Conservation (phyloP, 768 basidiomycete species). For the Agrocybe pediades region DNA sequence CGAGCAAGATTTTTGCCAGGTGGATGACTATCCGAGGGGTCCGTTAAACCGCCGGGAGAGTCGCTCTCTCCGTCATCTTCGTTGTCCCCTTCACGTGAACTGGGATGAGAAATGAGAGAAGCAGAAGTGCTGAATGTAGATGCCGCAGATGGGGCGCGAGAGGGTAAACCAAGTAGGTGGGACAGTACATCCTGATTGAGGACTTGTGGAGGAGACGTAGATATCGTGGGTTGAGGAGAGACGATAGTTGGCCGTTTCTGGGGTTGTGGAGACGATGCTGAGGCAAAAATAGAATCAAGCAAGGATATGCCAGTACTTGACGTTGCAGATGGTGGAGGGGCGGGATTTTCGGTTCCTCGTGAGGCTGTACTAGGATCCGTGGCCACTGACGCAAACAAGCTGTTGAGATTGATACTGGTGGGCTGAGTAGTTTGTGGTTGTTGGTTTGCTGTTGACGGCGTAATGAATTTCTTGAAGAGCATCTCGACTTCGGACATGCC, state of each 20-base stretch:
- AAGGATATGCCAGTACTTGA: slow-evolving; percentile 56
- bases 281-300: slow-evolving; percentile 75
- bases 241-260: slow-evolving; percentile 5
- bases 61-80: slow-evolving; percentile 45
- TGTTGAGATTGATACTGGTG: slow-evolving; percentile 47
- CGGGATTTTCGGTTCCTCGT: slow-evolving; percentile 30
- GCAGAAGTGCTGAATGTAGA: slow-evolving; percentile 24
- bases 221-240: slow-evolving; percentile 27
- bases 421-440: slow-evolving; percentile 23
- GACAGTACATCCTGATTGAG: slow-evolving; percentile 73
- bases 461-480: slow-evolving; percentile 45
- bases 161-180: slow-evolving; percentile 58
- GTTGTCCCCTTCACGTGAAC: slow-evolving; percentile 60
- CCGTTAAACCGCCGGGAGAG: slow-evolving; percentile 43
- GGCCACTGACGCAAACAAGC: slow-evolving; percentile 40
- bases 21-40: slow-evolving; percentile 31
- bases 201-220: slow-evolving; percentile 59
- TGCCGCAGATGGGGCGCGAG: slow-evolving; percentile 42
- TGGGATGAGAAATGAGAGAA: slow-evolving; percentile 40
- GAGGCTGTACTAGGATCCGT: slow-evolving; percentile 6
- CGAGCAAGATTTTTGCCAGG: slow-evolving; percentile 33
- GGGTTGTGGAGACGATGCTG: slow-evolving; percentile 38
- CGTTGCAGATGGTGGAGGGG: slow-evolving; percentile 20
- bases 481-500: slow-evolving; percentile 46
- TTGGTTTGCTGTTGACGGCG: slow-evolving; percentile 21